These are phyloP conservation scores for Tricholoma terreum DNA, from an alignment of 768 basidiomycete species.

Conservation along the genomic window DNA sequence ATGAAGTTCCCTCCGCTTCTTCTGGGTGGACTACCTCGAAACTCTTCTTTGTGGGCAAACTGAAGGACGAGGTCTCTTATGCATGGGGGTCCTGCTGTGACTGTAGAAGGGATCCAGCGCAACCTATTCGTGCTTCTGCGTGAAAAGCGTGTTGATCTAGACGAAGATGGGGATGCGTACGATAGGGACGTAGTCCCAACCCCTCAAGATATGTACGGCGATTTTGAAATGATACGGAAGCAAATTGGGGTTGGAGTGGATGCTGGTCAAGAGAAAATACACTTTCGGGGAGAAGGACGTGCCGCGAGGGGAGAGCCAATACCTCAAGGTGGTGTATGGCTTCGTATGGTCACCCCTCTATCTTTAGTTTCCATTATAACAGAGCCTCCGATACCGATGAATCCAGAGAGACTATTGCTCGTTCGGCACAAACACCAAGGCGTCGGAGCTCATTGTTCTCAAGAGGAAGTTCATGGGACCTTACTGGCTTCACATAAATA, in stretches of 20 bases:
- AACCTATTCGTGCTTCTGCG: slow-evolving; percentile 91
- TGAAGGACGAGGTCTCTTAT: too few relatives aligned
- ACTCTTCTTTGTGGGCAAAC: too few relatives aligned
- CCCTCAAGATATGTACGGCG: slow-evolving; percentile 68
- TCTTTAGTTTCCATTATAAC: background rate
- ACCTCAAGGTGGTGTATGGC: slow-evolving; percentile 92
- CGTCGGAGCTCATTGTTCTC: slow-evolving; percentile 89
- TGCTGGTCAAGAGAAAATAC: slow-evolving; percentile 86
- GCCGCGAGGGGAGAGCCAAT: slow-evolving; percentile 73
- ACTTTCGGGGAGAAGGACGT: slow-evolving; percentile 87
- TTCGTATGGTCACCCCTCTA: slow-evolving; percentile 52
- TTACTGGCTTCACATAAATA: slow-evolving; percentile 92
- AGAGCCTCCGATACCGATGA: slow-evolving; percentile 76
- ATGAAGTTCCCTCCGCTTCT: too few relatives aligned
- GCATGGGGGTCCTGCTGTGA: slow-evolving; percentile 87
- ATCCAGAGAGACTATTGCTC: slow-evolving; percentile 80
- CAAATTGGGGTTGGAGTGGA: slow-evolving; percentile 72
- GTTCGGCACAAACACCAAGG: slow-evolving; percentile 89
- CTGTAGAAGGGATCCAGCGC: slow-evolving; percentile 80
- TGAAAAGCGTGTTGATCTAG: slow-evolving; percentile 52
- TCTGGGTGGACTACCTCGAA: too few relatives aligned
- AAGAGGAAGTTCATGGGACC: slow-evolving; percentile 99
- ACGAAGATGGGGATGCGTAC: slow-evolving; percentile 54
- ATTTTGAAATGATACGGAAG: slow-evolving; percentile 78
- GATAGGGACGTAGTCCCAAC: slow-evolving; percentile 78